Evolutionary conservation across 2,329 filamentous ascomycete species (phyloP), one percentile per base, ranked within the genome.

Genomic region (Penicillium sp.): DNA sequence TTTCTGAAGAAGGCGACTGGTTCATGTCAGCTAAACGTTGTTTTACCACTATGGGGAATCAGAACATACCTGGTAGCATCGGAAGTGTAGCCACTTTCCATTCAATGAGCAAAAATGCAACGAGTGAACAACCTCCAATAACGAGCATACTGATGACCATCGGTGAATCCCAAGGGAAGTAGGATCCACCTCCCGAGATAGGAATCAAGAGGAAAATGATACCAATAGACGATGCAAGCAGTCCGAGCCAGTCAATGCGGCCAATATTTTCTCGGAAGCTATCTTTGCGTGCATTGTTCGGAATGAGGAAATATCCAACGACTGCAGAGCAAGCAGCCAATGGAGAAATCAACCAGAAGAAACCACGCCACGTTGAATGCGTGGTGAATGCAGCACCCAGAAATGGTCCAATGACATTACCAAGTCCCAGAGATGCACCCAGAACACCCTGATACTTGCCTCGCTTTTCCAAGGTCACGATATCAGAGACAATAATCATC

Each of bases 191-290:
- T 16, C 84, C 84, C 3, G 84, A 87, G 13, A 88, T 80, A 0
- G 86, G 86, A 44, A 89, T 85, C 19, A 88, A 75, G 2, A 88
- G 63, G 13, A 87, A 76, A 10, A 88, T 80, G 29, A 87, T 80
- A 0, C 80, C 84, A 7, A 80, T 72, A 0, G 82, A 83, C 4
- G 80, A 82, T 3, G 79, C 76, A 11, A 86, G 55, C 1, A 85
- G 75, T 1, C 86, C 86, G 25, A 74, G 79, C 60, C 81, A 85
- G 67, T 89, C 86, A 53, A 88, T 84, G 43, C 82, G 82, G 47
- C 72, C 73, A 23, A 83, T 64, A 46, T 80, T 83, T 43, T 80
- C 76, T 39, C 72, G 71, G 38, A 82, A 71, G 10, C 76, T 72
- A 39, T 76, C 76, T 54, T 78, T 80, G 0, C 74, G 75, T 3